A percentile compares a stretch with the other conserved stretches of the same genome.
Evolutionary conservation across 2,329 filamentous ascomycete genomes (phyloP).

Genomic region (Hypomyces perniciosus): DNA sequence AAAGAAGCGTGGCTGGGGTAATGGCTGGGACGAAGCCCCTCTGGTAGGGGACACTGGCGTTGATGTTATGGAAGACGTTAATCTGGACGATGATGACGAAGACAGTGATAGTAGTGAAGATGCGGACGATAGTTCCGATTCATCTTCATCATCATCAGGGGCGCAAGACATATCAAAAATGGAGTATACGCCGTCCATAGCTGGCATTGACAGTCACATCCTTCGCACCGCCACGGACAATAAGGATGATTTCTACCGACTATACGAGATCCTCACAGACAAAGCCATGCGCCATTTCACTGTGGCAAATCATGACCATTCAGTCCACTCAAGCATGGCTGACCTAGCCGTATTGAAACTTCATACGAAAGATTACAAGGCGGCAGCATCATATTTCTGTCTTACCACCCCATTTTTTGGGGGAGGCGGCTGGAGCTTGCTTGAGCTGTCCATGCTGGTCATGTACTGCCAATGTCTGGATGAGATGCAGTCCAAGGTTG

Average conservation of each 20-base stretch:
- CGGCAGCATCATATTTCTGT: constrained; percentile 72
- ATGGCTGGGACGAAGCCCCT: constrained; percentile 64
- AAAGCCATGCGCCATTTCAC: constrained; percentile 77
- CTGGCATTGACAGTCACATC: constrained; percentile 39
- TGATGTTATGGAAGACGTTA: constrained; percentile 51
- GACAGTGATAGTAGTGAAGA: constrained; percentile 30
- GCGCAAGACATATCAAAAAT: constrained; percentile 9
- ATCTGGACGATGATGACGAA: constrained; percentile 39
- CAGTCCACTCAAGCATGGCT: constrained; percentile 69
- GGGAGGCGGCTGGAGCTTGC: constrained; percentile 66
- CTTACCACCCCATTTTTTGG: constrained; percentile 74
- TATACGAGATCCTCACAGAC: constrained; percentile 75
- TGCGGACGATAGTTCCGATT: not conserved
- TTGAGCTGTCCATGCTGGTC: constrained; percentile 78
- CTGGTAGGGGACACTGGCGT: constrained; percentile 40
- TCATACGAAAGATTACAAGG: constrained; percentile 63
- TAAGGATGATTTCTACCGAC: constrained; percentile 56
- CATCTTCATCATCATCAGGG: constrained; percentile 1
- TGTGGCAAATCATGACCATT: constrained; percentile 70
- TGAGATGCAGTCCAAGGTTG: constrained; percentile 66
- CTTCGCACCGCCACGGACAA: constrained; percentile 57
- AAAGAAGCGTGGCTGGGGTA: constrained; percentile 64
- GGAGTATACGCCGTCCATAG: constrained; percentile 22
- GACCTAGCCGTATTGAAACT: constrained; percentile 85
- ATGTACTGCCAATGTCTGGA: constrained; percentile 82